phyloP scores from a whole-genome alignment of 2,329 filamentous ascomycete species.

The Paracamarosporium sp. region DNA sequence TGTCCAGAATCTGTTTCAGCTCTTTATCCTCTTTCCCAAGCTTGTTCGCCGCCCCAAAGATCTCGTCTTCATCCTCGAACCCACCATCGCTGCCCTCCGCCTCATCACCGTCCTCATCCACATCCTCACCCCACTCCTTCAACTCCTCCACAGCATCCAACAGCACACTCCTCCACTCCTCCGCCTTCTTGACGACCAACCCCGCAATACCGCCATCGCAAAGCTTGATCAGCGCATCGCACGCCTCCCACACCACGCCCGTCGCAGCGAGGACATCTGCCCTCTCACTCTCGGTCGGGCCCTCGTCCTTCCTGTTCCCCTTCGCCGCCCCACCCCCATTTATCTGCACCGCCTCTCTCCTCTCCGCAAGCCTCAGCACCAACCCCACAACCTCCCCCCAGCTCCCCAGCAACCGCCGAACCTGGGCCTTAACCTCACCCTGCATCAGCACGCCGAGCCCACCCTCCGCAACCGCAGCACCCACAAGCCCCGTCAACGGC shows the following conservation, averaged over 20 bases:
- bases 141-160: constrained; percentile 86
- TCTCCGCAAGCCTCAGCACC: constrained; percentile 66
- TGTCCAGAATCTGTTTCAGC: constrained; percentile 70
- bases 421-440: constrained; percentile 67
- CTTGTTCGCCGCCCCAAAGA: constrained; percentile 68
- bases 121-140: constrained; percentile 84
- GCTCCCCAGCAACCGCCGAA: constrained; percentile 67
- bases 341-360: constrained; percentile 43
- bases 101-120: constrained; percentile 51
- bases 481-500: constrained; percentile 75
- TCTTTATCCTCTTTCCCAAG: constrained; percentile 68
- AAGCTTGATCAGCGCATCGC: constrained; percentile 73
- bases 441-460: constrained; percentile 58
- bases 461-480: constrained; percentile 52
- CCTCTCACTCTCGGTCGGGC: constrained; percentile 30
- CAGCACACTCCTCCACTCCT: constrained; percentile 76
- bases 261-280: constrained; percentile 67
- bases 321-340: constrained; percentile 2
- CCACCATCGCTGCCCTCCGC: constrained; percentile 47
- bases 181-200: constrained; percentile 72
- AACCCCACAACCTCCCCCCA: constrained; percentile 66
- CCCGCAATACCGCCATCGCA: constrained; percentile 72
- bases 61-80: constrained; percentile 66
- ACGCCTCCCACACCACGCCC: constrained; percentile 82
- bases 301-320: constrained; percentile 22